Evolutionary conservation across 2,329 filamentous ascomycete genomes (phyloP).

Genomic region (Dothiorella sarmentorum): DNA sequence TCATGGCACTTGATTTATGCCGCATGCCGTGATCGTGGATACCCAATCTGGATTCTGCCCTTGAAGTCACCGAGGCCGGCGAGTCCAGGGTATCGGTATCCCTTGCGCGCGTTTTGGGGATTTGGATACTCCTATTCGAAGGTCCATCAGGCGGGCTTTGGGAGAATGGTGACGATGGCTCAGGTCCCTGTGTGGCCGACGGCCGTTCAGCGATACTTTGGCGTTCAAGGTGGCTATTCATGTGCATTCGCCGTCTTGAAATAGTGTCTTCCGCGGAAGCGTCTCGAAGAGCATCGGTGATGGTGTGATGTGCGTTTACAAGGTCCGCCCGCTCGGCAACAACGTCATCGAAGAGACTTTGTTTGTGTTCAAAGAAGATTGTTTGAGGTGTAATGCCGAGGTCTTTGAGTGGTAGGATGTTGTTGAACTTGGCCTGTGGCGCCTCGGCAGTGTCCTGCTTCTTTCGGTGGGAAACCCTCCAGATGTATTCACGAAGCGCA

Average conservation of each 20-base stretch:
- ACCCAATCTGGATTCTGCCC: not conserved
- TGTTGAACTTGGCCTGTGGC: constrained; percentile 52
- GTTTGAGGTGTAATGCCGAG: constrained; percentile 80
- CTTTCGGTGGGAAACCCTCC: constrained; percentile 74
- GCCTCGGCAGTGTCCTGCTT: constrained; percentile 46
- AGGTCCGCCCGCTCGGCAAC: constrained; percentile 32
- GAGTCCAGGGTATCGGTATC: constrained; percentile 5
- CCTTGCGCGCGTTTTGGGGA: constrained; percentile 21
- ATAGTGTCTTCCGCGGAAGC: constrained; percentile 75
- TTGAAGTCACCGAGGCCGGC: constrained; percentile 21
- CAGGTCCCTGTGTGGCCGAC: constrained; percentile 23
- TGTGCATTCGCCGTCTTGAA: constrained; percentile 42
- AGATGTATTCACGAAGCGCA: constrained; percentile 84
- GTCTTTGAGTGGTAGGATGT: constrained; percentile 70
- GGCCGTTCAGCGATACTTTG: not conserved
- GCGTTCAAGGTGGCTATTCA: constrained; percentile 40
- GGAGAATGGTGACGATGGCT: constrained; percentile 21
- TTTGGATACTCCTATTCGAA: constrained; percentile 32
- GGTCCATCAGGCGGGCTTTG: constrained; percentile 21
- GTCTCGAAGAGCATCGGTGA: constrained; percentile 85
- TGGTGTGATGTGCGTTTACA: constrained; percentile 61
- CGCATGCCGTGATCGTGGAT: constrained; percentile 27
- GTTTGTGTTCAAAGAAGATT: constrained; percentile 83
- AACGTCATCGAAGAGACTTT: constrained; percentile 47
- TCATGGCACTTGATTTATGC: constrained; percentile 56